Evolutionary conservation across 192 early-diverging fungal species (phyloP).

Genomic region (Lunasporangiospora selenospora): DNA sequence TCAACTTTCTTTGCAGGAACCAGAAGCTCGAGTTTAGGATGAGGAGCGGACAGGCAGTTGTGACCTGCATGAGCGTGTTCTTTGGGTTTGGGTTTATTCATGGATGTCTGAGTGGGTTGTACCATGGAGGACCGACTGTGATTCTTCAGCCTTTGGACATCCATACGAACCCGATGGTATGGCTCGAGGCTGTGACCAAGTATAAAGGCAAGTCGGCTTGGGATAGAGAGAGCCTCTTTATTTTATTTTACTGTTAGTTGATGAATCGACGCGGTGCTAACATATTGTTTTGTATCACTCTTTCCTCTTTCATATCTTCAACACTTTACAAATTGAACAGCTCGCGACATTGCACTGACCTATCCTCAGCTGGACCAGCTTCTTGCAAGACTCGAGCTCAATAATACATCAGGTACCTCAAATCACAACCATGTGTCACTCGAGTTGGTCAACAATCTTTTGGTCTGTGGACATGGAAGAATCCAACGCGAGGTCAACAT

Average conservation of each 20-base stretch:
- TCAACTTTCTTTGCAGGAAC: conserved; percentile 65
- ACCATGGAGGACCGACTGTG: conserved; percentile 40
- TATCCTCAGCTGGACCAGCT: conserved; percentile 33
- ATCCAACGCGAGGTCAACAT: conserved; percentile 23
- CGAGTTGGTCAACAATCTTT: conserved; percentile 26
- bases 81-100: conserved; percentile 44
- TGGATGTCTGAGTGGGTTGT: conserved; percentile 34
- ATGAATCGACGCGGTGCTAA: no score
- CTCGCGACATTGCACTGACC: conserved; percentile 29
- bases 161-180: conserved; percentile 33
- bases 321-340: no score
- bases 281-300: no score
- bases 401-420: conserved; percentile 2
- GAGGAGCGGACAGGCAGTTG: conserved; percentile 42
- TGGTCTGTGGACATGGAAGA: conserved; percentile 24
- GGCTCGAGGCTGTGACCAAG: conserved; percentile 43
- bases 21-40: conserved; percentile 63
- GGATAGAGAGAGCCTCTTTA: no score
- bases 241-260: no score
- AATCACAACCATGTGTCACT: neutral
- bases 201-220: conserved; percentile 48
- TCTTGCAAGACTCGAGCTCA: conserved; percentile 22
- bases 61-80: conserved; percentile 39
- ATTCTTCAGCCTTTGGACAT: conserved; percentile 38
- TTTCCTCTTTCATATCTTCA: no score